A percentile compares a stretch with the other conserved stretches of the same genome.
Conservation (phyloP, 148 eudicot species). For the Polygonum maritimum region DNA sequence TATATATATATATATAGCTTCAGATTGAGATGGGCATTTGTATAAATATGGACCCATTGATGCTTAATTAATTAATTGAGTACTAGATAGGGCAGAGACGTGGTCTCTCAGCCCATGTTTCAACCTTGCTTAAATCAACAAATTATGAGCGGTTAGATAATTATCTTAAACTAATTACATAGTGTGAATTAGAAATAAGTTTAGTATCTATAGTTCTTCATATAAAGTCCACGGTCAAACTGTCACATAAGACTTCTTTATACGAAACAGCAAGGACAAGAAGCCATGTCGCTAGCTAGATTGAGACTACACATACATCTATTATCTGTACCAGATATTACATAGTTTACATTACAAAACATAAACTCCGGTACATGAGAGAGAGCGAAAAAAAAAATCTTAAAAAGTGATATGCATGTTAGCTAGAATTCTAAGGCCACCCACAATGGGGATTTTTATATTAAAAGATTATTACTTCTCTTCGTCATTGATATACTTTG, state of each 20-base stretch:
- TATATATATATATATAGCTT: neutral
- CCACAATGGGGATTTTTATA: no score
- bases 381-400: neutral
- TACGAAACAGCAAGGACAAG: neutral
- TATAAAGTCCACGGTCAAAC: constrained; percentile 5
- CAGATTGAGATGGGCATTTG: neutral
- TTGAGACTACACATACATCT: constrained; percentile 3
- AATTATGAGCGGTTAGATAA: neutral
- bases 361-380: neutral
- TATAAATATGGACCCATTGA: constrained; percentile 8
- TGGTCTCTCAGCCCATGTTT: neutral
- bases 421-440: neutral
- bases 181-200: neutral
- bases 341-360: neutral
- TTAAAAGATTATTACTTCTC: no score
- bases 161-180: neutral
- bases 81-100: constrained; percentile 6
- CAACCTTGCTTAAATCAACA: neutral
- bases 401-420: neutral
- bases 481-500: no score
- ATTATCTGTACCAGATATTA: neutral
- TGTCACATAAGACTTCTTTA: neutral
- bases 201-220: neutral
- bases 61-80: neutral
- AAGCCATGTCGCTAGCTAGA: constrained; percentile 9